Base-by-base conservation (phyloP, 164 flowering plant species). In the Dillenia suffruticosa region DNA sequence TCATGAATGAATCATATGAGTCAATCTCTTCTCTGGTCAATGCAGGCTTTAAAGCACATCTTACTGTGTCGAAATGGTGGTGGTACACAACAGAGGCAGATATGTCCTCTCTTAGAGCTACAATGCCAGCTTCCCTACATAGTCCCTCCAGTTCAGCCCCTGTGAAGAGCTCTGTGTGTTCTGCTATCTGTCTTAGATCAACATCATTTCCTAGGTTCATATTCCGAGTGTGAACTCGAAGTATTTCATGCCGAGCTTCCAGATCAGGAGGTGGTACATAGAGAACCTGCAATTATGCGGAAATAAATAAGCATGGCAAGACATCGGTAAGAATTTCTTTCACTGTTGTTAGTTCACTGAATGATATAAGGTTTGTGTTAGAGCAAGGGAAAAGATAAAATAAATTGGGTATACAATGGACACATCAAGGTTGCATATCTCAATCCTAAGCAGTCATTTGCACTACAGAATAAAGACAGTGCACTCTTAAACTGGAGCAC, bases 231-330 rank as follows among this genome's bases (percentile, higher is more conserved):
- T 91, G 97, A 8, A 94, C 96, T 51, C 67, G 63, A 10, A 94
- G 86, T 61, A 94, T 86, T 72, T 94, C 97, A 67, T 70, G 63
- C 17, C 96, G 86, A 51, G 82, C 86, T 67, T 91, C 97, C 51
- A 81, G 53, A 76, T 91, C 97, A 7, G 97, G 97, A 13, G 96
- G 97, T 8, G 96, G 94, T 2, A 94, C 99, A 65, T 89, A 89
- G 44, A 94, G 92, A 48, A 89, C 92, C 98, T 92, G 51, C 64
- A 72, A 49, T 24, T 54, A 57, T 19, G 65, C 9, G 32, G 5
- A 47, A 59, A 46, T 24, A 19, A 19, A 19, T 19, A 19, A 19
- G 22, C 22, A 19, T 19, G 22, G 22, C 1, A 19, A 19, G 22
- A 19, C 22, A 19, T 19, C 22, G 1, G 1, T 19, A 19, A 19